Percentiles rank a stretch among this genome's conserved stretches.
Evolutionary conservation across 257 asterid genomes (phyloP).

Genomic region (Cynanchum wilfordii): DNA sequence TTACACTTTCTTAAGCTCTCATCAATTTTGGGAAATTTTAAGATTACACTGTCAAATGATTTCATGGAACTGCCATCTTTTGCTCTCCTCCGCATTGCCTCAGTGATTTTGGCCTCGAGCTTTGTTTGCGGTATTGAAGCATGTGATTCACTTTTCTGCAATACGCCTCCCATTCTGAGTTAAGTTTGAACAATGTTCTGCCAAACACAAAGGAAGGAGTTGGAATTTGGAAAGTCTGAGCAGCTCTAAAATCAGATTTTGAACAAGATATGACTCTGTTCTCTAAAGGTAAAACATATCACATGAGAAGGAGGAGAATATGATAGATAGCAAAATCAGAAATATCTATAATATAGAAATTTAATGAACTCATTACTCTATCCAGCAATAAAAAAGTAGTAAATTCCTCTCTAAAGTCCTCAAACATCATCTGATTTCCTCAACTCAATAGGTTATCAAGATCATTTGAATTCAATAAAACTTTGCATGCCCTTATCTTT

Average conservation of each 20-base stretch:
- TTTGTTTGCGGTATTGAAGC: conserved; percentile 55
- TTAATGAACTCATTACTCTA: background rate
- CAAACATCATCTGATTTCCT: background rate
- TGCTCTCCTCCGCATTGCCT: conserved; percentile 65
- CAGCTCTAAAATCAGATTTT: background rate
- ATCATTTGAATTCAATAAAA: background rate
- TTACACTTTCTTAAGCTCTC: conserved; percentile 73
- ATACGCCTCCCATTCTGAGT: conserved; percentile 61
- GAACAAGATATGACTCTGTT: background rate
- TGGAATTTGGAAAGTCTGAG: background rate
- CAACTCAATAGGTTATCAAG: background rate
- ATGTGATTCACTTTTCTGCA: conserved; percentile 49
- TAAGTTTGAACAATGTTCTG: conserved; percentile 13
- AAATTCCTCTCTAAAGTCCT: background rate
- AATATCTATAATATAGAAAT: background rate
- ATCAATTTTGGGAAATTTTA: conserved; percentile 81
- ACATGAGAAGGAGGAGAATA: background rate
- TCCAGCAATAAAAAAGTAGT: background rate
- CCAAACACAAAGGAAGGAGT: background rate
- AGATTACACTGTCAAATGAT: conserved; percentile 68
- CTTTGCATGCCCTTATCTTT: background rate
- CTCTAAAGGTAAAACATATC: background rate
- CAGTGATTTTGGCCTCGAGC: conserved; percentile 64
- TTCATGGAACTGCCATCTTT: conserved; percentile 53
- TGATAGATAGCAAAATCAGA: background rate